Base-by-base conservation (phyloP, 768 basidiomycete genomes). In the Lactarius evosmus region DNA sequence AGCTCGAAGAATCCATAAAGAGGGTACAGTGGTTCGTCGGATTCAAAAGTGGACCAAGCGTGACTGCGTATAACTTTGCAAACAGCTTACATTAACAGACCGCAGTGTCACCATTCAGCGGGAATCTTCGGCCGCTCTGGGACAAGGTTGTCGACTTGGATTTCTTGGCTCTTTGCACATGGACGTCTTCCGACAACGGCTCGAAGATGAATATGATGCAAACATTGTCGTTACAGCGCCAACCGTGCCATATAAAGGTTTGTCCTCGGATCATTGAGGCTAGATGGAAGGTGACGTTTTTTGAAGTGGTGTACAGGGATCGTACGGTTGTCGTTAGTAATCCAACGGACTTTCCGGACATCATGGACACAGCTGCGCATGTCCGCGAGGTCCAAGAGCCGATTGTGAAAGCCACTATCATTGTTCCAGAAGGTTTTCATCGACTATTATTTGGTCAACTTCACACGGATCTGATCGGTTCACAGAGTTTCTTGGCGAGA, bases 141-240 rank as follows among this genome's bases (percentile, higher is more conserved):
- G 96, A 1, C 95, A 97, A 77, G 97, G 97, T 8, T 93, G 88
- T 72, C 84, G 97, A 50, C 83, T 99, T 7, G 97, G 97, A 0
- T 99, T 98, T 74, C 81, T 98, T 11, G 97, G 97, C 1, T 93
- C 94, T 6, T 76, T 99, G 62, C 97, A 99, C 72, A 95, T 98
- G 92, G 92, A 96, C 69, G 91, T 95, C 41, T 93, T 94, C 75
- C 88, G 95, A 25, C 97, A 99, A 73, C 84, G 97, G 16, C 79
- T 99, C 4, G 97, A 98, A 75, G 97, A 99, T 69, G 97, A 99
- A 74, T 94, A 97, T 69, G 87, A 93, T 62, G 91, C 95, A 34
- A 94, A 90, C 70, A 87, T 98, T 62, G 94, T 98, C 69, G 84
- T 98, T 60, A 99, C 97, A 12, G 90, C 95, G 3, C 97, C 97